Conservation (phyloP, 495 filamentous ascomycete species). For the Tuber magnatum region DNA sequence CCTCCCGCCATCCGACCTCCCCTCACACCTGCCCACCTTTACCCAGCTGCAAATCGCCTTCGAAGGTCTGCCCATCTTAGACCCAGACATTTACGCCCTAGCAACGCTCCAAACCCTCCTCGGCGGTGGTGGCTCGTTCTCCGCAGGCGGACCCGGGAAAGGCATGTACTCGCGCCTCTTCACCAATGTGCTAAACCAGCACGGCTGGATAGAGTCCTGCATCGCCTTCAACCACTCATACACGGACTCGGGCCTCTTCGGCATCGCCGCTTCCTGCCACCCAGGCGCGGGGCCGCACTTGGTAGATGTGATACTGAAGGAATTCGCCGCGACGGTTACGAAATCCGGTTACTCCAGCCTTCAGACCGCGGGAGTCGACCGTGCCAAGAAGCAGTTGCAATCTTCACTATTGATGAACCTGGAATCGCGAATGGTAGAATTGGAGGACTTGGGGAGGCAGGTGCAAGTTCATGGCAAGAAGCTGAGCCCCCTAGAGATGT, state of each 20-base stretch:
- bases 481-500: conserved; percentile 89
- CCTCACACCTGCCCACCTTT: conserved; percentile 66
- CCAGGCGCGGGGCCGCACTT: conserved; percentile 68
- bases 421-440: conserved; percentile 91
- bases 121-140: conserved; percentile 92
- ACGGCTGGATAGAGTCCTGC: conserved; percentile 92
- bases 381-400: conserved; percentile 97
- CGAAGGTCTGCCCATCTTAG: conserved; percentile 84
- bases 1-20: conserved; percentile 69
- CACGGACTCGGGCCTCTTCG: conserved; percentile 90
- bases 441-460: conserved; percentile 95
- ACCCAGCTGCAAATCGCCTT: conserved; percentile 93
- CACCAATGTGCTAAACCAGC: conserved; percentile 94
- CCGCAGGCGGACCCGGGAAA: conserved; percentile 94
- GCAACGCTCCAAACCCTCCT: conserved; percentile 95
- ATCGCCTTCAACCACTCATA: conserved; percentile 96
- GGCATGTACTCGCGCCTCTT: conserved; percentile 98
- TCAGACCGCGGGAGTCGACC: conserved; percentile 70
- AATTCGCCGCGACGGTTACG: conserved; percentile 71
- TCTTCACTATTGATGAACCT: conserved; percentile 94
- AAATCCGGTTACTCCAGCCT: conserved; percentile 57
- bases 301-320: conserved; percentile 87
- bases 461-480: conserved; percentile 92
- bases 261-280: conserved; percentile 77
- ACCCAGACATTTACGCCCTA: conserved; percentile 88